Conservation (phyloP, 768 basidiomycete species). For the Leccinellum albellum region DNA sequence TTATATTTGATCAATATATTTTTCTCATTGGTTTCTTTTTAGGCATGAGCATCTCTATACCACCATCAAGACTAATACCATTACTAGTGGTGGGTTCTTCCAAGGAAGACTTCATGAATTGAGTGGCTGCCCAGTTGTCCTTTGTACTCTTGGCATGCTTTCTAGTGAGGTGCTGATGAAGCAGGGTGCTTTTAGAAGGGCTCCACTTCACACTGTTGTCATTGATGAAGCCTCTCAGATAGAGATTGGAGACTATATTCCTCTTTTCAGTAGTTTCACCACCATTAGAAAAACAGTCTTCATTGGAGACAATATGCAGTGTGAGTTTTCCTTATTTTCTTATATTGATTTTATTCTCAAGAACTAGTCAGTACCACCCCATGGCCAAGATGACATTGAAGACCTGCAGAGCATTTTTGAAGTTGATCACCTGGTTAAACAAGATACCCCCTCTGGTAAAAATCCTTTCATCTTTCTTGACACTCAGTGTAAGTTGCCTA, state of each 20-base stretch:
- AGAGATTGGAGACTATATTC: slow-evolving; percentile 53
- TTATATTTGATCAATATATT: background rate
- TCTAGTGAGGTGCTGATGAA: slow-evolving; percentile 34
- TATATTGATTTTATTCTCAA: slow-evolving; percentile 28
- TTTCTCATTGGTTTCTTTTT: slow-evolving; percentile 3
- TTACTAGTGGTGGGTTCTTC: slow-evolving; percentile 42
- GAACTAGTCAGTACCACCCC: slow-evolving; percentile 63
- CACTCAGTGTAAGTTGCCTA: slow-evolving; percentile 60
- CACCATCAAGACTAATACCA: slow-evolving; percentile 44
- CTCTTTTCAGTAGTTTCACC: slow-evolving; percentile 26
- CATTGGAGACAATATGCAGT: slow-evolving; percentile 67
- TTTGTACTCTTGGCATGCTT: slow-evolving; percentile 79
- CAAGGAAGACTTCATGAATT: slow-evolving; percentile 31
- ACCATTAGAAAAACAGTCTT: slow-evolving; percentile 53
- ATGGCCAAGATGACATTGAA: slow-evolving; percentile 66
- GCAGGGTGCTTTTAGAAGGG: slow-evolving; percentile 19
- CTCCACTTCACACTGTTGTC: slow-evolving; percentile 47
- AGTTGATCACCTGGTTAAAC: slow-evolving; percentile 48
- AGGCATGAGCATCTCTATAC: slow-evolving; percentile 83
- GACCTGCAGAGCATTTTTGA: slow-evolving; percentile 78
- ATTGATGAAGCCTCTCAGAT: slow-evolving; percentile 70
- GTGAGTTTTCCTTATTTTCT: slow-evolving; percentile 37
- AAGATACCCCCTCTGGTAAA: slow-evolving; percentile 18
- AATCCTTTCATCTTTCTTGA: slow-evolving; percentile 52
- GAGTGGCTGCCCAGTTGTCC: slow-evolving; percentile 49